Percentiles rank a stretch among this genome's conserved stretches.
phyloP scores from a whole-genome alignment of 192 early-diverging fungal genomes.

The Phlyctochytrium bullatum region DNA sequence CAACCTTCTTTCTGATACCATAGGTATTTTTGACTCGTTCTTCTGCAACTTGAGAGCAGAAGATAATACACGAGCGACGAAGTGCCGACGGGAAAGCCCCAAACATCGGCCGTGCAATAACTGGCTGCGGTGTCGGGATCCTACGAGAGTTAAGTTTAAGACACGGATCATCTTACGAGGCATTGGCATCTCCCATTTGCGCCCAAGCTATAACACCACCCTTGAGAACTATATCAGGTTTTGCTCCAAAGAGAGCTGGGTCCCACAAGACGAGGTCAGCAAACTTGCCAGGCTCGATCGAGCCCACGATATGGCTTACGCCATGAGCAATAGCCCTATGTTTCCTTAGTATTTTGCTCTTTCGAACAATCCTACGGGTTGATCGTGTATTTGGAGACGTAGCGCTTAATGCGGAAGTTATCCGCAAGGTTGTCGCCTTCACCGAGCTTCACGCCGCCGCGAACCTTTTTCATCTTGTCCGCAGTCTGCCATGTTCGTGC shows the following conservation, averaged over 20 bases:
- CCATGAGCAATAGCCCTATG: slow-evolving; percentile 83
- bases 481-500: slow-evolving; percentile 93
- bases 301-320: slow-evolving; percentile 82
- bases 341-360: not conserved
- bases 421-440: slow-evolving; percentile 55
- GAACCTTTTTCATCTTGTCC: slow-evolving; percentile 87
- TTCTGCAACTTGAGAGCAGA: slow-evolving; percentile 78
- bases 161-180: slow-evolving; percentile 47
- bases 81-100: slow-evolving; percentile 65
- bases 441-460: slow-evolving; percentile 32
- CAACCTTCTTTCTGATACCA: slow-evolving; percentile 63
- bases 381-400: slow-evolving; percentile 97
- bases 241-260: slow-evolving; percentile 84
- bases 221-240: slow-evolving; percentile 84
- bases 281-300: slow-evolving; percentile 90
- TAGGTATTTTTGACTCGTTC: slow-evolving; percentile 54
- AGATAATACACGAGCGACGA: slow-evolving; percentile 65
- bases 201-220: slow-evolving; percentile 82
- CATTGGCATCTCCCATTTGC: slow-evolving; percentile 92
- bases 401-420: slow-evolving; percentile 86
- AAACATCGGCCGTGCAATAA: slow-evolving; percentile 83
- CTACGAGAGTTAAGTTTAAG: not conserved
- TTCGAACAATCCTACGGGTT: slow-evolving; percentile 70
- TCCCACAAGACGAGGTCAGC: slow-evolving; percentile 88
- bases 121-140: slow-evolving; percentile 92